A percentile compares a stretch with the other conserved stretches of the same genome.
Evolutionary conservation across 106 monocot species (phyloP).

Genomic region (Dendrobium nobile): DNA sequence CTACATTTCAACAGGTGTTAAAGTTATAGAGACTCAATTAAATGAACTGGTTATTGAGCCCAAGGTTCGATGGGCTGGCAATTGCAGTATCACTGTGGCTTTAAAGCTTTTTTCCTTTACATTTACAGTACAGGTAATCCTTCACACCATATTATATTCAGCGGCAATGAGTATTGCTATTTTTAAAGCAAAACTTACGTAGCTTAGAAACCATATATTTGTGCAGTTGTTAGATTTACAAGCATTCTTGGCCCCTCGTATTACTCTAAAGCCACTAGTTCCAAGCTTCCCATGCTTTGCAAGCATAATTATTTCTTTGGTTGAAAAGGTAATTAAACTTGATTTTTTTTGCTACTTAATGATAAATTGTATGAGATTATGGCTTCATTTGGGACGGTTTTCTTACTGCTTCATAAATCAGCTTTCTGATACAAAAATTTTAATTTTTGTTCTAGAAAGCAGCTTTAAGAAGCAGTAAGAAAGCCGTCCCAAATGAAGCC

Average conservation of each 20-base stretch:
- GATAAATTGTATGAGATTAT: background rate
- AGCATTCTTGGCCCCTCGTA: constrained; percentile 42
- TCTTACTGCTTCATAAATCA: too few relatives aligned
- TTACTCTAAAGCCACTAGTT: constrained; percentile 66
- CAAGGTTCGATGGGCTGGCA: constrained; percentile 69
- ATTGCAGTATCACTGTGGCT: constrained; percentile 39
- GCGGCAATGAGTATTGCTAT: background rate
- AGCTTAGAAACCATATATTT: background rate
- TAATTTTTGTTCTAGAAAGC: too few relatives aligned
- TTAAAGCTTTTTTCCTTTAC: constrained; percentile 43
- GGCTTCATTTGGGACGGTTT: too few relatives aligned
- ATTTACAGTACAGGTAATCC: constrained; percentile 53
- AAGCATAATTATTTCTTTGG: constrained; percentile 37
- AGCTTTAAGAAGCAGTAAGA: too few relatives aligned
- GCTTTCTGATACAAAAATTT: too few relatives aligned
- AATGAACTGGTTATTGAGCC: constrained; percentile 70
- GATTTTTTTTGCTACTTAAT: background rate
- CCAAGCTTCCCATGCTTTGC: constrained; percentile 78
- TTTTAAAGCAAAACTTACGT: background rate
- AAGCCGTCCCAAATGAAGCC: too few relatives aligned
- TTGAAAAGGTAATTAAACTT: constrained; percentile 57
- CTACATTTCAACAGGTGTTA: constrained; percentile 42
- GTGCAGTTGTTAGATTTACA: constrained; percentile 53
- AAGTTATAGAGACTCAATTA: constrained; percentile 69
- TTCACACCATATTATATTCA: background rate